Evolutionary conservation across 2,329 filamentous ascomycete genomes (phyloP), one percentile per base, ranked within the genome.

Genomic region (Fusarium caatingaense): DNA sequence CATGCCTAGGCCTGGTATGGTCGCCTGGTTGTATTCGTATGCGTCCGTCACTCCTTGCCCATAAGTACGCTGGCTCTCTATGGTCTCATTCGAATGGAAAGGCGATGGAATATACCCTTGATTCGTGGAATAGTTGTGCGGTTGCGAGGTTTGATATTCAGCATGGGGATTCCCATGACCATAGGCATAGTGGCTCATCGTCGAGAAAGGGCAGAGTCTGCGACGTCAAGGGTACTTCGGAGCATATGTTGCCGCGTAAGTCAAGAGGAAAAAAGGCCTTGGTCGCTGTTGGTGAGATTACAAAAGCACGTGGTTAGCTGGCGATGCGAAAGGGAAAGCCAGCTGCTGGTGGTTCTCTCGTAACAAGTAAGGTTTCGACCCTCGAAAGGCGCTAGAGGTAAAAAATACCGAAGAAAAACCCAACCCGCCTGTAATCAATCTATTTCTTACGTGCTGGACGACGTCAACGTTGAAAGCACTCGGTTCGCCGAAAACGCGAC

Each of bases 1-100:
- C 54, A 80, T 57, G 6, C 78, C 76, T 15, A 81, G 59, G 21
- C 80, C 80, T 5, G 80, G 80, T 45, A 81, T 81, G 28, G 74
- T 51, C 47, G 71, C 76, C 46, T 73, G 74, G 45, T 76, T 76
- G 44, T 73, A 73, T 9, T 74, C 68, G 32, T 65, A 78, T 3
- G 72, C 60, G 47, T 72, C 66, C 27, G 60, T 40, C 12, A 56
- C 56, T 12, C 48, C 65, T 37, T 59, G 57, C 15, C 56, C 60
- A 51, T 68, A 63, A 13, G 56, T 7, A 6, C 56, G 28, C 20
- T 64, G 64, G n/a, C 41, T 21, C 30, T 60, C 44, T 44, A 57
- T 30, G 12, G 40, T n/a, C 3, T 69, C 64, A 28, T 48, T 60
- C n/a, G 64, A 25, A 40, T 54, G 53, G 28, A 69, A 65, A 3